Percentiles rank a stretch among this genome's conserved stretches.
Evolutionary conservation across 23 red algal genomes (phyloP).

Genomic region (Gracilaria domingensis): DNA sequence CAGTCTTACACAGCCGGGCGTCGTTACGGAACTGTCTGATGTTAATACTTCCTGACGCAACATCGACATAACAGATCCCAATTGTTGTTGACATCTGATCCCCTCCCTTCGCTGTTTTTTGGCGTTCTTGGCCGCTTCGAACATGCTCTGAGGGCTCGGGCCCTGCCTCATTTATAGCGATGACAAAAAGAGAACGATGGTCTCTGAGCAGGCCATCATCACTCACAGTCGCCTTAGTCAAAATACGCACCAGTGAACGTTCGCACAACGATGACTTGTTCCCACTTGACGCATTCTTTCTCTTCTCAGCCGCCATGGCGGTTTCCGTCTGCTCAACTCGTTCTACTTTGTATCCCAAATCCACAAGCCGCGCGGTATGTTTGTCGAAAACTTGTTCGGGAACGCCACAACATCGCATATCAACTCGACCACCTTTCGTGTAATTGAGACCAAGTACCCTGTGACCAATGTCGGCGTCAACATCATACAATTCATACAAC

Average conservation of each 20-base stretch:
- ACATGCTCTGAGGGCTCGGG: no score
- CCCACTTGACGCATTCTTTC: conserved; percentile 32
- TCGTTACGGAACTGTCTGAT: conserved; percentile 84
- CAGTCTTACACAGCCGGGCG: conserved; percentile 51
- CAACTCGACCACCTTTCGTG: conserved; percentile 89
- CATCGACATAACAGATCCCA: conserved; percentile 92
- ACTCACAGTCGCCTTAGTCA: conserved; percentile 89
- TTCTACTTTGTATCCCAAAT: conserved; percentile 91
- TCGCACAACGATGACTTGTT: conserved; percentile 81
- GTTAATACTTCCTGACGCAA: conserved; percentile 74
- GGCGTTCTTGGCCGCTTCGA: background rate
- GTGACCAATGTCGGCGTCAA: conserved; percentile 94
- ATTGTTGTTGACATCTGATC: background rate
- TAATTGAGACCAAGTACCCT: conserved; percentile 90
- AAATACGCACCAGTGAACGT: conserved; percentile 85
- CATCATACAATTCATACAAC: conserved; percentile 98
- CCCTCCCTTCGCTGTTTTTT: background rate
- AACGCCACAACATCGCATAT: conserved; percentile 99
- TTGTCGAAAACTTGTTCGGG: conserved; percentile 92
- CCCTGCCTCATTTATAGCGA: conserved; percentile 43
- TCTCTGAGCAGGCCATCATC: conserved; percentile 77
- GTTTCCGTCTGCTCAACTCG: conserved; percentile 97
- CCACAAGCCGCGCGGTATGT: conserved; percentile 83
- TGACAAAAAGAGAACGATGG: conserved; percentile 78
- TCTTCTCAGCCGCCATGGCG: conserved; percentile 79